Evolutionary conservation across 306 rosid genomes (phyloP).

Genomic region (Lagenaria siceraria): DNA sequence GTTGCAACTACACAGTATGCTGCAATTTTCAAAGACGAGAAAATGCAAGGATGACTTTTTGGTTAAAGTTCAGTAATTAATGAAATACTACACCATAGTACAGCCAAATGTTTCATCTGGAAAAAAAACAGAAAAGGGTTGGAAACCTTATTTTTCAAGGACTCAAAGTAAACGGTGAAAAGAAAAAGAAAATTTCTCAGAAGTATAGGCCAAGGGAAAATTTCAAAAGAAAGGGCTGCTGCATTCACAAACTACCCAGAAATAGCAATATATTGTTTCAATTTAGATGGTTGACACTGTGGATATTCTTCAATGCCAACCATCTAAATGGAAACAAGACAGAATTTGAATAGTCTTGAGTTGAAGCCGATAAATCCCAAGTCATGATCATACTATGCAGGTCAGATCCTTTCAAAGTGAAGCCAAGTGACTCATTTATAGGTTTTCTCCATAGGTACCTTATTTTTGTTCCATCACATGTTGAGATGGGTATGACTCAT

Average conservation of each 20-base stretch:
- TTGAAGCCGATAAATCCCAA: background rate
- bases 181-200: background rate
- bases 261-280: background rate
- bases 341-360: background rate
- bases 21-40: constrained; percentile 20
- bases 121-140: background rate
- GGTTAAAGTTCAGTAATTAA: background rate
- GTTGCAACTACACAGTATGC: constrained; percentile 86
- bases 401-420: background rate
- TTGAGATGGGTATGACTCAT: background rate
- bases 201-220: background rate
- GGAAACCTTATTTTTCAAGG: background rate
- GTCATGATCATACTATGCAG: background rate
- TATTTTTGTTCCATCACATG: background rate
- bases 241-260: background rate
- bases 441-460: background rate
- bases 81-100: background rate
- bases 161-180: background rate
- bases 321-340: background rate
- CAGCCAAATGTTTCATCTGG: background rate
- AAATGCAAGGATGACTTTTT: background rate
- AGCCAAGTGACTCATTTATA: background rate
- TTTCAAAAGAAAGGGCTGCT: background rate
- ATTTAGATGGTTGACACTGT: no score
- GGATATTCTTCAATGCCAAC: background rate